phyloP scores from a whole-genome alignment of 139 green algal genomes.

The Microglena sp. region DNA sequence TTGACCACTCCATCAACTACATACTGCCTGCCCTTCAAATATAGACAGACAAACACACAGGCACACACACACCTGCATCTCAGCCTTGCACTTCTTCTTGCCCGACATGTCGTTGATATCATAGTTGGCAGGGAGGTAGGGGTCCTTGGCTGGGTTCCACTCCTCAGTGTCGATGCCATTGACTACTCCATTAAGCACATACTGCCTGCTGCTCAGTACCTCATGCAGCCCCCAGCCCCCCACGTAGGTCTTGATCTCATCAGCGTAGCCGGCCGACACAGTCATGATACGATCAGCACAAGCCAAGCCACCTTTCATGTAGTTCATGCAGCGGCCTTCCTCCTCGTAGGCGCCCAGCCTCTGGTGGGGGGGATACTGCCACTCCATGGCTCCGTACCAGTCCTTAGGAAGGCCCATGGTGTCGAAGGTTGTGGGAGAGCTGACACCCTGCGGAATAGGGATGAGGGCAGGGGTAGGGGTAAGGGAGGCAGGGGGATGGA shows the following conservation, averaged over 20 bases:
- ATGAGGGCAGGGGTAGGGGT: no score
- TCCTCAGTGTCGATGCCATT: slow-evolving; percentile 75
- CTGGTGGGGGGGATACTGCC: slow-evolving; percentile 70
- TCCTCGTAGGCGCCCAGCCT: slow-evolving; percentile 67
- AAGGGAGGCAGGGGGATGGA: not conserved
- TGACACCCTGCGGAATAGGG: slow-evolving; percentile 57
- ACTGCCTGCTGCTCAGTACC: slow-evolving; percentile 26
- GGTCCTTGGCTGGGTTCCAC: slow-evolving; percentile 61
- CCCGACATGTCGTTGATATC: slow-evolving; percentile 31
- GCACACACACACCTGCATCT: slow-evolving; percentile 31
- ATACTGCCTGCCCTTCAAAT: no score
- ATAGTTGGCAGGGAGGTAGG: slow-evolving; percentile 50
- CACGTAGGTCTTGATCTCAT: slow-evolving; percentile 65
- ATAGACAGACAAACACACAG: not conserved
- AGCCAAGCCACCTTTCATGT: slow-evolving; percentile 71
- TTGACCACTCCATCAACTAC: no score
- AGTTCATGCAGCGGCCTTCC: slow-evolving; percentile 74
- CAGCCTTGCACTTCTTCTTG: slow-evolving; percentile 59
- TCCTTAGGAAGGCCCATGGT: slow-evolving; percentile 57
- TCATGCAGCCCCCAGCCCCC: slow-evolving; percentile 56
- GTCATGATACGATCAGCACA: slow-evolving; percentile 71
- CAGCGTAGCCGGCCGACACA: slow-evolving; percentile 64
- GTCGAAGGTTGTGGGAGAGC: slow-evolving; percentile 43
- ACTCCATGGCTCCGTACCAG: slow-evolving; percentile 83
- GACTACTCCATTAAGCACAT: slow-evolving; percentile 68